Evolutionary conservation across 2,329 filamentous ascomycete genomes (phyloP).

Genomic region (Sporothrix curviconia): DNA sequence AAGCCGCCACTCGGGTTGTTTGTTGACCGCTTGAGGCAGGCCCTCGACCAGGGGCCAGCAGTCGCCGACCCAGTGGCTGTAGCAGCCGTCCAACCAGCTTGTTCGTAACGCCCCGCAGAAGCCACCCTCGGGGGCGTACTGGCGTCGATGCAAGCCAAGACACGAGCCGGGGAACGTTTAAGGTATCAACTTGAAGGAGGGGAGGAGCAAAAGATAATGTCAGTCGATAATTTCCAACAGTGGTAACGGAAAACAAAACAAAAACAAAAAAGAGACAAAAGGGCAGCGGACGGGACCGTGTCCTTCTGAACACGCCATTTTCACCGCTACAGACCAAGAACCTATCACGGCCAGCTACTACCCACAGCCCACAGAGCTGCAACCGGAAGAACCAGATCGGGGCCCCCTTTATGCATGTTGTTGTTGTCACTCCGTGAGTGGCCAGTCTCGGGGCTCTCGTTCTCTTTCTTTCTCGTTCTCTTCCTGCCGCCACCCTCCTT

Average conservation of each 20-base stretch:
- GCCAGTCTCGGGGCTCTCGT: constrained; percentile 15
- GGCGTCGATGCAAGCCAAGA: constrained; percentile 85
- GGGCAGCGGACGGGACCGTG: too few relatives aligned
- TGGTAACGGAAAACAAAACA: background rate
- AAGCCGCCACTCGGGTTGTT: constrained; percentile 16
- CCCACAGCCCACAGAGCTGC: constrained; percentile 8
- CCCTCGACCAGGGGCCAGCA: constrained; percentile 91
- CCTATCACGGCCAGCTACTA: background rate
- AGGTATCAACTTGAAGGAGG: constrained; percentile 56
- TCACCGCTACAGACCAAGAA: constrained; percentile 1
- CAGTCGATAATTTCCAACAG: background rate
- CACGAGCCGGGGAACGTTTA: constrained; percentile 66
- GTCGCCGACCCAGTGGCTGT: constrained; percentile 94
- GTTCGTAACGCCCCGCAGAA: constrained; percentile 91
- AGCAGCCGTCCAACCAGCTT: constrained; percentile 97
- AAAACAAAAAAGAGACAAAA: background rate
- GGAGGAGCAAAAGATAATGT: too few relatives aligned
- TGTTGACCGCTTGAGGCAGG: constrained; percentile 48
- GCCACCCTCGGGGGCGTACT: constrained; percentile 86
- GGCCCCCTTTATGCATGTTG: constrained; percentile 28
- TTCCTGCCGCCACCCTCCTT: background rate
- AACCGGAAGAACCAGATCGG: constrained; percentile 18
- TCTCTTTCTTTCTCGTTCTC: background rate
- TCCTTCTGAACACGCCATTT: background rate
- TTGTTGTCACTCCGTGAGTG: constrained; percentile 33